Evolutionary conservation across 1,284 basidiomycete genomes (phyloP), one percentile per base, ranked within the genome.

Genomic region (Ustilago cynodontis): DNA sequence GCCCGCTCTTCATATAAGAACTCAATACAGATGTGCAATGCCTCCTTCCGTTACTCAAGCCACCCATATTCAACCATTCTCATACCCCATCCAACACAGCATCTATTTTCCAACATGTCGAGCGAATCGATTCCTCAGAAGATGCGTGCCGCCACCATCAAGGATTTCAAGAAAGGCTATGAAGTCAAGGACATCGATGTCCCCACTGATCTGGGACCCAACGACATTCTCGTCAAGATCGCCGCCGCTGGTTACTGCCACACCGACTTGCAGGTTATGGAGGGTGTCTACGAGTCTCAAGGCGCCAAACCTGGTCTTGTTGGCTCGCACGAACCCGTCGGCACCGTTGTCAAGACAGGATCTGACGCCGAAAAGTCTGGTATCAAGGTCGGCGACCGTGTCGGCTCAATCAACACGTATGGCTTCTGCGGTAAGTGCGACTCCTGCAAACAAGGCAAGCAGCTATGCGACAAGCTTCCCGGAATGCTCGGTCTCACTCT

Each of bases 341-440:
- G 82, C 31, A 77, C 66, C 22, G 72, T 82, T 7, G 71, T 82
- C 65, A 72, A 78, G 57, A 56, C 60, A 9, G 61, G 78, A 52
- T 74, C 78, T 3, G 71, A 60, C 18, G 71, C 63, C 2, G 65
- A 49, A 11, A 67, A 68, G 45, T 70, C 63, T 11, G 55, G 64
- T 29, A 49, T 82, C 69, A 83, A 83, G 71, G 71, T 80, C 1
- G 82, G 82, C 24, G 82, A 81, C 62, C 79, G 79, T 41, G 83
- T 82, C 24, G 83, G 83, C 39, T 83, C 77, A 20, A 82, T 83
- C 69, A 84, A 85, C 77, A 78, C 77, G 35, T 82, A 81, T 60
- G 72, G 76, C 55, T 71, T 75, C 37, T 83, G 82, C 59, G 79
- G 77, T 65, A 71, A 72, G 54, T 85, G 83, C 54, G 65, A 81